Evolutionary conservation across 495 filamentous ascomycete genomes (phyloP).

Genomic region (Penicillium daleae): DNA sequence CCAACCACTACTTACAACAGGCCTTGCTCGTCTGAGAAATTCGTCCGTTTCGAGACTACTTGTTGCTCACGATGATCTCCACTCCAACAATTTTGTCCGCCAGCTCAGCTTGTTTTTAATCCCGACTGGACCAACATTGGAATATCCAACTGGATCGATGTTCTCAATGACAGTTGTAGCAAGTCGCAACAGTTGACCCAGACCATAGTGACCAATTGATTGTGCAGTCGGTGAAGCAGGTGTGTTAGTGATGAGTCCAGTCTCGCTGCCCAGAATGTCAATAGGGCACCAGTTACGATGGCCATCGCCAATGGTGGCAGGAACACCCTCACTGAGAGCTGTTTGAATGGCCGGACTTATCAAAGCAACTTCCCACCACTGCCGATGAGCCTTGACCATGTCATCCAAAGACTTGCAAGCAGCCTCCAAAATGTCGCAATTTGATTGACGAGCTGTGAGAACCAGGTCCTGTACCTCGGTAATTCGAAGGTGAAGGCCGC

Average conservation of each 20-base stretch:
- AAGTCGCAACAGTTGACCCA: neutral
- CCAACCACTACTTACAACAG: neutral
- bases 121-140: neutral
- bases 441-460: neutral
- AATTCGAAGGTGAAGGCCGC: constrained; percentile 34
- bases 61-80: neutral
- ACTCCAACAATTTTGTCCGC: neutral
- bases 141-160: constrained; percentile 4
- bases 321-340: neutral
- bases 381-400: constrained; percentile 37
- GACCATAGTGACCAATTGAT: constrained; percentile 1
- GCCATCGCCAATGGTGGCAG: neutral
- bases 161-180: constrained; percentile 1
- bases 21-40: neutral
- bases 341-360: constrained; percentile 23
- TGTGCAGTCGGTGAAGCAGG: neutral
- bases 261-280: neutral
- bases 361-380: constrained; percentile 52
- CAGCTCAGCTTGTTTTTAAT: neutral
- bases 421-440: constrained; percentile 25
- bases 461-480: constrained; percentile 47
- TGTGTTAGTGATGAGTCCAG: neutral
- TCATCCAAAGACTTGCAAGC: constrained; percentile 22
- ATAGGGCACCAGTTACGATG: neutral
- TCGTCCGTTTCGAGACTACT: neutral